Conservation (phyloP, 2,329 filamentous ascomycete genomes). For the Falciphora oryzae region DNA sequence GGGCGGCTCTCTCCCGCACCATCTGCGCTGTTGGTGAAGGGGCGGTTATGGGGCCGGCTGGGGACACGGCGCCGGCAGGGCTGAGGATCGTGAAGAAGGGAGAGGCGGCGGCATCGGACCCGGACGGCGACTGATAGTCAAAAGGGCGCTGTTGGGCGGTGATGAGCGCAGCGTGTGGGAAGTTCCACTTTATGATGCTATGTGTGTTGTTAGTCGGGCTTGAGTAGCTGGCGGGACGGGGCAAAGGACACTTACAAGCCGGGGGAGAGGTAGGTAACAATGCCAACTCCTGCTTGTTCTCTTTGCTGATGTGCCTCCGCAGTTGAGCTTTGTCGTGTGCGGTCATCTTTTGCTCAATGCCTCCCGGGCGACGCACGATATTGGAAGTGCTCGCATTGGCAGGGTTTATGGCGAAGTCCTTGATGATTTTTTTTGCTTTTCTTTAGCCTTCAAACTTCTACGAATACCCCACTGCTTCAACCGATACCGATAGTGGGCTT, state of each 20-base stretch:
- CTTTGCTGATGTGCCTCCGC: slow-evolving; percentile 6
- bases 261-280: background rate
- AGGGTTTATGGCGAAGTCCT: background rate
- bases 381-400: background rate
- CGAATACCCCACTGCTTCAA: background rate
- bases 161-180: background rate
- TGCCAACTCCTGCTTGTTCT: background rate
- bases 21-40: background rate
- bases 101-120: too few relatives aligned
- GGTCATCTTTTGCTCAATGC: background rate
- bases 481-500: background rate
- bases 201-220: background rate
- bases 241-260: slow-evolving; percentile 2
- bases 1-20: background rate
- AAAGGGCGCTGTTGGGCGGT: background rate
- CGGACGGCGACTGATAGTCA: background rate
- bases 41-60: background rate
- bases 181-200: background rate
- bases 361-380: background rate
- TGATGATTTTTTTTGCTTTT: background rate
- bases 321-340: background rate
- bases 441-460: background rate
- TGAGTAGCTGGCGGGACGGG: too few relatives aligned
- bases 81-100: slow-evolving; percentile 2
- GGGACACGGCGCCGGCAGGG: background rate